Evolutionary conservation across 176 grass and related monocot genomes (phyloP).

Genomic region (Otatea glauca): DNA sequence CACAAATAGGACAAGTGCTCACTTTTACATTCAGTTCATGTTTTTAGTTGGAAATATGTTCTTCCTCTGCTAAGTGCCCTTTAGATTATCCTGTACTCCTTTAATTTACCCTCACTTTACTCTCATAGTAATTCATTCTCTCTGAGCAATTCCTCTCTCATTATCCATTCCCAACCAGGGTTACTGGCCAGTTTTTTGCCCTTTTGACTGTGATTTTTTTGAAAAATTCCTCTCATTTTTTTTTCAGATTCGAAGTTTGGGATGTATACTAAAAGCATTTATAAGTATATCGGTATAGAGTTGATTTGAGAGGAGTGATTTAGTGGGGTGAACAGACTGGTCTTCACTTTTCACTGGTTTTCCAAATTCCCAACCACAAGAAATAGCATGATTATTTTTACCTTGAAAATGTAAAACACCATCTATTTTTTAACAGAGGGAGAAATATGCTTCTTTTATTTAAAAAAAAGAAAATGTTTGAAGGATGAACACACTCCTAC

Average conservation of each 20-base stretch:
- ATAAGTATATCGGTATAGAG: background rate
- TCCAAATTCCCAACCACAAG: background rate
- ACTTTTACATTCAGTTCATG: background rate
- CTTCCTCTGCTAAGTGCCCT: background rate
- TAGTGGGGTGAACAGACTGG: background rate
- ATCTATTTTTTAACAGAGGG: conserved; percentile 18
- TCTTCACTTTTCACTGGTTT: background rate
- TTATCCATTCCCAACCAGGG: background rate
- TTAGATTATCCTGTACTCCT: conserved; percentile 4
- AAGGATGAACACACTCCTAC: conserved; percentile 6
- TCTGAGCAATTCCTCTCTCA: background rate
- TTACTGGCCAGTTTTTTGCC: background rate
- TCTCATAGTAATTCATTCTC: background rate
- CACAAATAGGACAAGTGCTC: conserved; percentile 2
- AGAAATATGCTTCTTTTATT: background rate
- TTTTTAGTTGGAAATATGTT: conserved; percentile 5
- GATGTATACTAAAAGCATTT: background rate
- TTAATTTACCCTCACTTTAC: background rate
- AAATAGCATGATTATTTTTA: conserved; percentile 20
- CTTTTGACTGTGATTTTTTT: background rate
- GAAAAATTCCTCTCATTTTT: background rate
- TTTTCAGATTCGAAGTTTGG: background rate
- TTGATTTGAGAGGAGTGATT: background rate
- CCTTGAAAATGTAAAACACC: background rate
- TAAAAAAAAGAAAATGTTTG: background rate